Evolutionary conservation across 169 alveolate species (phyloP).

Genomic region (Babesia ovis): DNA sequence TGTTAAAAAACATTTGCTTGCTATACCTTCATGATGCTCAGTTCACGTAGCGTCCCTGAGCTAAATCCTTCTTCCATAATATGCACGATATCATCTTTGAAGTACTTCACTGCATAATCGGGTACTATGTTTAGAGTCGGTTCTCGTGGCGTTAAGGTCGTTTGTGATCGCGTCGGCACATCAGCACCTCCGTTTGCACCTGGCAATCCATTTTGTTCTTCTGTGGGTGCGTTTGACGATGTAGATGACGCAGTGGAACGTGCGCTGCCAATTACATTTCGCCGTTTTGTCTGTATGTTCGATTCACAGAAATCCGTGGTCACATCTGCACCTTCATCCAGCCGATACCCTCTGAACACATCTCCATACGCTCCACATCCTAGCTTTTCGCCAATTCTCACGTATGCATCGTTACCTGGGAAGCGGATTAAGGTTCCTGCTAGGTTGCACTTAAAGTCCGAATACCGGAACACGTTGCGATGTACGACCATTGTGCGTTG

Average conservation of each 20-base stretch:
- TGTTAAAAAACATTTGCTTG: background rate
- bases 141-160: background rate
- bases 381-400: conserved; percentile 74
- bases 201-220: conserved; percentile 29
- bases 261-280: conserved; percentile 4
- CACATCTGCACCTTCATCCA: conserved; percentile 12
- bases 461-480: conserved; percentile 38
- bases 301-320: conserved; percentile 16
- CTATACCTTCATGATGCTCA: conserved; percentile 80
- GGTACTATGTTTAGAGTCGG: background rate
- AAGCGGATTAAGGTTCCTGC: conserved; percentile 48
- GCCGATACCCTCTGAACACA: conserved; percentile 80
- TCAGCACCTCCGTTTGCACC: conserved; percentile 35
- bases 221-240: conserved; percentile 26
- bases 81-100: conserved; percentile 82
- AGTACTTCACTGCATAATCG: conserved; percentile 82
- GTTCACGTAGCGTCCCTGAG: conserved; percentile 85
- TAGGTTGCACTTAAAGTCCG: conserved; percentile 64
- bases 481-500: conserved; percentile 1
- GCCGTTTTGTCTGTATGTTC: conserved; percentile 12
- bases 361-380: conserved; percentile 93
- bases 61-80: conserved; percentile 86
- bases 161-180: background rate
- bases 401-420: conserved; percentile 44
- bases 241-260: conserved; percentile 7